Evolutionary conservation across 805 yeast genomes (phyloP).

Genomic region (Metschnikowia santaceciliae): DNA sequence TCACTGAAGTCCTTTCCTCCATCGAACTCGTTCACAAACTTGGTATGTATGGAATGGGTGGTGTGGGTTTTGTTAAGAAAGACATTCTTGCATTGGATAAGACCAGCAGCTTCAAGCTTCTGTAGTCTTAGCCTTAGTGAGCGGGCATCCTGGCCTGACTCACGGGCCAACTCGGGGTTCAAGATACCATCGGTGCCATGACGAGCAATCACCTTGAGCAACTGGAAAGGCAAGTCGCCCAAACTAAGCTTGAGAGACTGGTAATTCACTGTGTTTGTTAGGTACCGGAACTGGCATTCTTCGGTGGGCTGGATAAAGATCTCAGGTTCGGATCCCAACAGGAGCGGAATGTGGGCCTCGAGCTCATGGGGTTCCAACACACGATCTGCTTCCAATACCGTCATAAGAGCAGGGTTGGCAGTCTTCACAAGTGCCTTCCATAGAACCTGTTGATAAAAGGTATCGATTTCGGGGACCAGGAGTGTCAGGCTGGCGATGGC

Average conservation of each 20-base stretch:
- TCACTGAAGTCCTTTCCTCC: slow-evolving; percentile 8
- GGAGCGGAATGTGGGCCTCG: not conserved
- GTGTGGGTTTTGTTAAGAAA: slow-evolving; percentile 48
- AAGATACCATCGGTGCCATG: slow-evolving; percentile 54
- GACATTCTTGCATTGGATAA: slow-evolving; percentile 39
- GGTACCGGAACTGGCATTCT: slow-evolving; percentile 52
- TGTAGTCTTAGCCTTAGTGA: slow-evolving; percentile 63
- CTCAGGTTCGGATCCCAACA: slow-evolving; percentile 15
- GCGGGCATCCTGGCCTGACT: slow-evolving; percentile 66
- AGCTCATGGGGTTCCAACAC: not conserved
- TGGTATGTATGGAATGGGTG: slow-evolving; percentile 48
- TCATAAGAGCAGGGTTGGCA: slow-evolving; percentile 8
- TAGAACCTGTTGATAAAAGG: slow-evolving; percentile 33
- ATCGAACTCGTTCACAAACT: slow-evolving; percentile 33
- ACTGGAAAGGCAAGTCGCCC: slow-evolving; percentile 52
- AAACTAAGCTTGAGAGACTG: slow-evolving; percentile 47
- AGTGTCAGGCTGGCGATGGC: slow-evolving; percentile 4
- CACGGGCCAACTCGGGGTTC: slow-evolving; percentile 51
- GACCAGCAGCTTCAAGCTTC: slow-evolving; percentile 46
- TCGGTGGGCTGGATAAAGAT: slow-evolving; percentile 38
- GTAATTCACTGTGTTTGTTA: slow-evolving; percentile 48
- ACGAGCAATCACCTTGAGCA: slow-evolving; percentile 58
- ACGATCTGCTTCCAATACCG: slow-evolving; percentile 11
- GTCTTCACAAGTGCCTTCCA: slow-evolving; percentile 39
- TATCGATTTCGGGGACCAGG: slow-evolving; percentile 21